These are phyloP conservation scores for Kickxella alabastrina DNA, from an alignment of 192 early-diverging fungal species.

Conservation along the genomic window DNA sequence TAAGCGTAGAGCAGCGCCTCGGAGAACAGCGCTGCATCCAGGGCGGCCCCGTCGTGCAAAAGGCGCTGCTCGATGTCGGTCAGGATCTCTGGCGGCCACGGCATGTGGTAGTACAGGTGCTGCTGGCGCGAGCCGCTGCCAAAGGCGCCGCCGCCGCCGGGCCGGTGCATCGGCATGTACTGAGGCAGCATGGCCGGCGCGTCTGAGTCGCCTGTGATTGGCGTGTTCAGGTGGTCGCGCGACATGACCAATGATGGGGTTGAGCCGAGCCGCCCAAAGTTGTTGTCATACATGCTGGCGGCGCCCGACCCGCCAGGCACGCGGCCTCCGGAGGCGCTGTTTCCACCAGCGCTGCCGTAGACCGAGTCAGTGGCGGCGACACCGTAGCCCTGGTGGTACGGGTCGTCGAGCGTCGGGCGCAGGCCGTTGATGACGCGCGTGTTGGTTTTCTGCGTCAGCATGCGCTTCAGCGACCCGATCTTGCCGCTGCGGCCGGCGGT, in stretches of 20 bases:
- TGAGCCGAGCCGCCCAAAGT: slow-evolving; percentile 25
- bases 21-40: slow-evolving; percentile 36
- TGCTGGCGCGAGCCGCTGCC: slow-evolving; percentile 24
- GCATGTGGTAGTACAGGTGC: slow-evolving; percentile 51
- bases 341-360: slow-evolving; percentile 13
- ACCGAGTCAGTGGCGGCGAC: slow-evolving; percentile 30
- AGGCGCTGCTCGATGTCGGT: slow-evolving; percentile 50
- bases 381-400: slow-evolving; percentile 51
- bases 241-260: slow-evolving; percentile 43
- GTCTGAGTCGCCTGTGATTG: slow-evolving; percentile 26
- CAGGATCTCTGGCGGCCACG: slow-evolving; percentile 52
- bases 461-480: slow-evolving; percentile 45
- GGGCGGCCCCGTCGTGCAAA: slow-evolving; percentile 39
- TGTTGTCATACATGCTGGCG: slow-evolving; percentile 27
- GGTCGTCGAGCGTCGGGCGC: slow-evolving; percentile 30
- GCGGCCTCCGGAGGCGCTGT: neutral
- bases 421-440: slow-evolving; percentile 3
- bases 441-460: slow-evolving; percentile 41
- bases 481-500: slow-evolving; percentile 9
- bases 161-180: slow-evolving; percentile 9
- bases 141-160: slow-evolving; percentile 20
- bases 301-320: slow-evolving; percentile 9
- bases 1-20: slow-evolving; percentile 48
- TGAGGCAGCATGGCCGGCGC: neutral
- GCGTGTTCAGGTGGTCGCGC: slow-evolving; percentile 35